Base-by-base conservation (phyloP, 768 basidiomycete genomes). In the Phaeotremella skinneri region DNA sequence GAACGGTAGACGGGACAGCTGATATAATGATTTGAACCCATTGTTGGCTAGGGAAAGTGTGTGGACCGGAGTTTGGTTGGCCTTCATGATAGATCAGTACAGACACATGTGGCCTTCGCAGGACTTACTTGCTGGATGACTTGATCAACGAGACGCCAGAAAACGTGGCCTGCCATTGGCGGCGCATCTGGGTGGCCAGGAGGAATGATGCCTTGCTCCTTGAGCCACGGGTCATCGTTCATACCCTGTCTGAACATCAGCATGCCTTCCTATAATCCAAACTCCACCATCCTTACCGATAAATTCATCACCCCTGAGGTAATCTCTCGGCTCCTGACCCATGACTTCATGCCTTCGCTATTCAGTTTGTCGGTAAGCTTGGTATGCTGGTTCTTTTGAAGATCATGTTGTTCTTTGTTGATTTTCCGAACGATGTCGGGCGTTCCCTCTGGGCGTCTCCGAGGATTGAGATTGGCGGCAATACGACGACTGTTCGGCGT, bases 41-140 rank as follows among this genome's bases (percentile, higher is more conserved):
- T 87, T 87, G 73, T 88, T 85, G 39, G 91, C 89, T 41, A 98
- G 81, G 0, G 91, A 93, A 13, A 98, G 78, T 0, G 92, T 91
- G 52, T 69, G 68, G 73, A 78, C 66, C 49, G 74, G 43, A 1
- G 29, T 55, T 11, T 51, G 48, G 26, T 21, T 47, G 29, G 30
- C 14, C 37, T 50, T 39, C 23, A 13, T 47, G 20, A 20, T 54
- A 61, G 5, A 68, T 21, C 54, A 21, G 14, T n/a, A 27, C 32
- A 56, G 31, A 29, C 3, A 27, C 2, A 55, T 11, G 14, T 16
- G 27, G 4, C n/a, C 20, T 2, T 25, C 16, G 32, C n/a, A 29
- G 55, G 17, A 31, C 57, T 37, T 39, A 70, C 72, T 54, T 62
- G 63, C 51, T 71, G 72, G 1, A 71, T 53, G 13, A 63, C 61